Evolutionary conservation across 345 rosid species (phyloP), one percentile per base, ranked within the genome.

Genomic region (Leavenworthia alabamica): DNA sequence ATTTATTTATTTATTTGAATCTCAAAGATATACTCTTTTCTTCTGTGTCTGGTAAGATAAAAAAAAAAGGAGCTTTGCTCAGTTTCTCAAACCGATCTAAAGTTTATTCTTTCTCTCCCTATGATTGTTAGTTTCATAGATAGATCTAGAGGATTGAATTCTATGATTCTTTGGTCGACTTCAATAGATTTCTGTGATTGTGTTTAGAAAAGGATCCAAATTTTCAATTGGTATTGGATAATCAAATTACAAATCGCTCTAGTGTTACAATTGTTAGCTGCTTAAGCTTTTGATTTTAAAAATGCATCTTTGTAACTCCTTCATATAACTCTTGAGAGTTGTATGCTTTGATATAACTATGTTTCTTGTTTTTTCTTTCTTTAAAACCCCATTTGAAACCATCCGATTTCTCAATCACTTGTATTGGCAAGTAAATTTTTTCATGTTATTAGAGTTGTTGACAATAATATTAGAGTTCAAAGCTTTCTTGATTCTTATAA

Each of bases 221-320:
- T 12, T 26, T 45, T 55, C 15, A 8, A 24, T 49, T 49, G 36
- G 36, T 49, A 13, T 27, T 27, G 19, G 12, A 48, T 48, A 1
- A 10, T 46, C 32, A 24, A 49, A 4, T 14, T 27, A 2, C 52
- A 47, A 27, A 8, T 15, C 1, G 36, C 37, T 28, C 22, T 27
- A 7, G 4, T 50, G 4, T 50, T 50, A 1, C 37, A 50, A 50
- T 50, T 49, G 35, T 50, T 14, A 28, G 37, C 23, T 50, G 36
- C 35, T 28, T 22, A 28, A 29, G 15, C 1, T 16, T 51, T 20
- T 49, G 14, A 50, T 15, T 33, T 33, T 2, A 1, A 22, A 48
- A 53, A 32, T 42, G 45, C 45, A 43, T 54, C 67, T 62, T 37
- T 15, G 41, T 12, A 63, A 50, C 43, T 40, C 32, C 19, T 28